Base-by-base conservation (phyloP, 164 flowering plant species). In the Stephania cephalantha region DNA sequence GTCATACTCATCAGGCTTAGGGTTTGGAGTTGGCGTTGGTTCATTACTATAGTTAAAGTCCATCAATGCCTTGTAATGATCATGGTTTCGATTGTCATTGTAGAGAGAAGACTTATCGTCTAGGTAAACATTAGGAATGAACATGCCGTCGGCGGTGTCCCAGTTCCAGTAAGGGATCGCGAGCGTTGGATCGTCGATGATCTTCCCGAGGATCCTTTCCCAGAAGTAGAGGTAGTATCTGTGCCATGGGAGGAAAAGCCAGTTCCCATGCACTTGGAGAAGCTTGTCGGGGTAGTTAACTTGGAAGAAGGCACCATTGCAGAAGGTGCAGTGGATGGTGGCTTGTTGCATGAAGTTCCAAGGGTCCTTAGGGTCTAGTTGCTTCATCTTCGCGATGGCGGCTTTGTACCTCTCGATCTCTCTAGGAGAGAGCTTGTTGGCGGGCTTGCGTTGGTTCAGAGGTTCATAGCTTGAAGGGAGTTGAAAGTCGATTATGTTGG, bases 241-340 rank as follows among this genome's bases (percentile, higher is more conserved):
- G 15, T 78, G 80, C 74, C 74, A 78, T 15, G 80, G 80, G 58
- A 74, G 72, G 31, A 78, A 78, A 8, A 79, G 75, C 78, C 78
- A 79, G 65, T 75, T 75, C 9, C 73, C 76, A 46, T 79, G 81
- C 30, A 78, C 48, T 31, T 74, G 77, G 1, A 74, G 70, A 6
- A 30, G 53, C 1, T 71, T 65, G 0, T 48, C 7, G 15, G 74
- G 50, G 50, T 18, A 63, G 0, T 42, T 42, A 7, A 9, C 42
- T 53, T 77, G 79, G 42, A 48, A 11, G 13, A 29, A 64, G 1
- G 71, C 67, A 8, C 73, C 78, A 70, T 76, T 77, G 18, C 79
- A 77, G 65, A 65, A 66, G 1, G 75, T 35, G 66, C 73, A 77
- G 20, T 77, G 79, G 52, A 77, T 65, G 46, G 50, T 71, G 4